phyloP scores from a whole-genome alignment of 1,284 basidiomycete species.

The Anthracocystis panici-leucophaei region DNA sequence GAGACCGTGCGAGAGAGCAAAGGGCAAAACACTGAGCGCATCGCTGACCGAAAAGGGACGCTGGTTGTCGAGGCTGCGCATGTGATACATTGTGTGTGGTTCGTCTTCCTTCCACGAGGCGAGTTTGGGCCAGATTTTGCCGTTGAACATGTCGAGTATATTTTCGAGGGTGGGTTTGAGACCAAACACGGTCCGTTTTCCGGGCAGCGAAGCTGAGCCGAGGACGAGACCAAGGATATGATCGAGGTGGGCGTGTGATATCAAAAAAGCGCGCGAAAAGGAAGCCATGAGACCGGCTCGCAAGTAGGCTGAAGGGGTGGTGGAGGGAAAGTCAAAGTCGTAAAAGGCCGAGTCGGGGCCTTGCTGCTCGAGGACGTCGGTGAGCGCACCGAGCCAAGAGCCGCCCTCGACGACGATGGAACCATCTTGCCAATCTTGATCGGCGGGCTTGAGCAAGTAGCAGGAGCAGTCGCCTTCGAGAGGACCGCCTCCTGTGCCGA shows the following conservation, averaged over 20 bases:
- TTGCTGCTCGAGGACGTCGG: constrained; percentile 58
- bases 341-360: constrained; percentile 55
- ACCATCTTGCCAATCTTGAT: constrained; percentile 65
- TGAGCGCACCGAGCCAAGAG: constrained; percentile 65
- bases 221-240: constrained; percentile 81
- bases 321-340: constrained; percentile 57
- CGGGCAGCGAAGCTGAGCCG: constrained; percentile 79
- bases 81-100: constrained; percentile 60
- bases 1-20: constrained; percentile 60
- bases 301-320: constrained; percentile 46
- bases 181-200: constrained; percentile 78
- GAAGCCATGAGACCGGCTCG: constrained; percentile 63
- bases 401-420: constrained; percentile 69
- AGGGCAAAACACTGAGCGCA: constrained; percentile 52
- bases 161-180: constrained; percentile 76
- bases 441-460: constrained; percentile 70
- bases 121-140: constrained; percentile 83
- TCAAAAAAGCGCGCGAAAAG: constrained; percentile 70
- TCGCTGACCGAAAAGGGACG: constrained; percentile 41
- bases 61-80: constrained; percentile 60
- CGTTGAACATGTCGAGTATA: constrained; percentile 80
- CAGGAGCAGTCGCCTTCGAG: constrained; percentile 70
- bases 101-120: constrained; percentile 77
- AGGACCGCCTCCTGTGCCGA: constrained; percentile 71
- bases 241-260: constrained; percentile 85